A percentile compares a stretch with the other conserved stretches of the same genome.
Evolutionary conservation across 2,329 filamentous ascomycete genomes (phyloP).

Genomic region (Drechslerella stenobrocha): DNA sequence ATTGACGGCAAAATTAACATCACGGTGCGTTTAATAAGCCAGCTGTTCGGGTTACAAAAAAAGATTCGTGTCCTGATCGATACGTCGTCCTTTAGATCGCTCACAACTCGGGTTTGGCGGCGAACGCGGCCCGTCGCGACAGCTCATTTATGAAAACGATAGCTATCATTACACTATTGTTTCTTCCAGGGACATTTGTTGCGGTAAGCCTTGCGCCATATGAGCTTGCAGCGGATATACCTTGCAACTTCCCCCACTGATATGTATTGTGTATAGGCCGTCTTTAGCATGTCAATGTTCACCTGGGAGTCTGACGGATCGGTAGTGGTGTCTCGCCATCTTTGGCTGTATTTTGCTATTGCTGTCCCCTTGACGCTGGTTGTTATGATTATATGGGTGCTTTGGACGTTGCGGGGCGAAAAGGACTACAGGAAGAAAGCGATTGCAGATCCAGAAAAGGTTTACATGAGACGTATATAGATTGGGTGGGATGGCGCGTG

Average conservation of each 20-base stretch:
- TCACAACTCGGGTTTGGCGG: constrained; percentile 23
- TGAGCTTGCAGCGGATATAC: not conserved
- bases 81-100: constrained; percentile 12
- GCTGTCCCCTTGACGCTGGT: constrained; percentile 15
- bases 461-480: not conserved
- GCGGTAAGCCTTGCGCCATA: constrained; percentile 11
- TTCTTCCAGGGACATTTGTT: constrained; percentile 34
- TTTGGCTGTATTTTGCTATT: constrained; percentile 38
- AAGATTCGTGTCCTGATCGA: not conserved
- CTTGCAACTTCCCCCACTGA: not conserved
- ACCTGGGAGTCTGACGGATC: constrained; percentile 27
- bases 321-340: constrained; percentile 27
- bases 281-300: constrained; percentile 47
- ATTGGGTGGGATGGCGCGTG: not conserved
- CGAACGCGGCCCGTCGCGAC: constrained; percentile 29
- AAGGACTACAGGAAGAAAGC: constrained; percentile 19
- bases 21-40: constrained; percentile 10
- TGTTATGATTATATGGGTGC: constrained; percentile 19
- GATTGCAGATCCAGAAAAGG: not conserved
- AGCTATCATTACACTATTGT: constrained; percentile 34
- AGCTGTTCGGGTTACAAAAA: not conserved
- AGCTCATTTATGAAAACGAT: constrained; percentile 41
- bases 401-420: constrained; percentile 29
- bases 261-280: constrained; percentile 12
- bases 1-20: constrained; percentile 39